These are phyloP conservation scores for Kurtzmaniella quercitrusa DNA, from an alignment of 1,139 yeast species.

Conservation along the genomic window DNA sequence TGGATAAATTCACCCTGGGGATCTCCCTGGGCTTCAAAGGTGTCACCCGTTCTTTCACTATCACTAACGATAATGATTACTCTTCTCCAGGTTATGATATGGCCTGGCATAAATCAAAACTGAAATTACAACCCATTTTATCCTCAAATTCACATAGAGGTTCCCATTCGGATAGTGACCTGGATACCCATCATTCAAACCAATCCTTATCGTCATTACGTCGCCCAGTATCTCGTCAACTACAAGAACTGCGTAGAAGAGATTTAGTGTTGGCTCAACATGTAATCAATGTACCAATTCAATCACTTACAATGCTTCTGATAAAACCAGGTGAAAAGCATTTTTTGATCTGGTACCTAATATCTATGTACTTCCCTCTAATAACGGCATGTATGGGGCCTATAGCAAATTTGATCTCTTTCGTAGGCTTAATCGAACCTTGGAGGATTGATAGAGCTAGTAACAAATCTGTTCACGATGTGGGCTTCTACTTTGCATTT, in stretches of 20 bases:
- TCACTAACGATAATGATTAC: conserved; percentile 3
- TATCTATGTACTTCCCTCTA: conserved; percentile 67
- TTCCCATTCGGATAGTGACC: not conserved
- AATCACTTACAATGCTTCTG: conserved; percentile 24
- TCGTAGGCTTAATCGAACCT: conserved; percentile 65
- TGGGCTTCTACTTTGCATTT: conserved; percentile 40
- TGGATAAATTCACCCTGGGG: not conserved
- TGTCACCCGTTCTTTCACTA: not conserved
- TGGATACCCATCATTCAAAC: not conserved
- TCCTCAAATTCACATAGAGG: not conserved
- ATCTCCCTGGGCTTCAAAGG: not conserved
- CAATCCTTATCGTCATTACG: not conserved
- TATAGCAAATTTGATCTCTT: conserved; percentile 64
- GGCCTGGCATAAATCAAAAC: conserved; percentile 5
- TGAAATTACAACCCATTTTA: conserved; percentile 4
- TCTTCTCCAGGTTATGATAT: conserved; percentile 3
- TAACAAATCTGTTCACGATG: conserved; percentile 19
- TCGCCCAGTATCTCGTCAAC: not conserved
- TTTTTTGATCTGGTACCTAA: conserved; percentile 55
- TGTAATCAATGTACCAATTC: conserved; percentile 30
- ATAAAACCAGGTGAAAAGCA: conserved; percentile 44
- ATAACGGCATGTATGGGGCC: conserved; percentile 78
- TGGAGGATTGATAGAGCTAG: conserved; percentile 48
- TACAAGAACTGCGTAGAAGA: not conserved
- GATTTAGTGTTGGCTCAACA: conserved; percentile 16